Evolutionary conservation across 2,329 filamentous ascomycete species (phyloP).

Genomic region (Sclerotinia borealis): DNA sequence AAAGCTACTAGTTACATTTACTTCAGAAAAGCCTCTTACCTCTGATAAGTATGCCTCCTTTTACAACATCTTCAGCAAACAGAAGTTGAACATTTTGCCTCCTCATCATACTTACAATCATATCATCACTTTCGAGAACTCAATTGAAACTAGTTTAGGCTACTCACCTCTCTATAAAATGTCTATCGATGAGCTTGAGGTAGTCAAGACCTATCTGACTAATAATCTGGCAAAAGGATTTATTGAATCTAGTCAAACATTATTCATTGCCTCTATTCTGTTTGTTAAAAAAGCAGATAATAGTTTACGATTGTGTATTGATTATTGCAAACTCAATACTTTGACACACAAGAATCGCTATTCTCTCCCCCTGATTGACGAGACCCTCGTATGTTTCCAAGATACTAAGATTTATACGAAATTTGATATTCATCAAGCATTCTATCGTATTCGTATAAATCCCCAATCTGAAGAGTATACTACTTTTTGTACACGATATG

Average conservation of each 20-base stretch:
- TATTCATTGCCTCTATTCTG: too few species aligned
- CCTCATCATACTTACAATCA: neutral
- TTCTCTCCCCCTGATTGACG: slow-evolving; percentile 7
- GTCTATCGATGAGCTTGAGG: too few species aligned
- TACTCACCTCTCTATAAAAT: neutral
- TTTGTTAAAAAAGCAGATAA: too few species aligned
- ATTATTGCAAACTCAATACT: slow-evolving; percentile 10
- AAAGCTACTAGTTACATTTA: neutral
- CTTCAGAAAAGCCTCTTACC: neutral
- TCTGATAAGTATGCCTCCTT: neutral
- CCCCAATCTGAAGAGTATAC: slow-evolving; percentile 18
- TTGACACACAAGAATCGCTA: slow-evolving; percentile 6
- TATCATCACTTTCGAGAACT: too few species aligned
- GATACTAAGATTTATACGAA: slow-evolving; percentile 13
- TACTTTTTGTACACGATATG: slow-evolving; percentile 17
- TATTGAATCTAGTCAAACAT: too few species aligned
- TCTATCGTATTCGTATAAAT: slow-evolving; percentile 16
- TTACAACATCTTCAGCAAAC: neutral
- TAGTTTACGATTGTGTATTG: slow-evolving; percentile 16
- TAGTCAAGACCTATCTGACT: too few species aligned
- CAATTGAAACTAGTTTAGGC: too few species aligned
- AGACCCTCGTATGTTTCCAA: neutral
- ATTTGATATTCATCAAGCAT: slow-evolving; percentile 12
- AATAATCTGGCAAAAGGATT: too few species aligned
- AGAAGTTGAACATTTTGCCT: neutral